These are phyloP conservation scores for Xylariaceae sp. DNA, from an alignment of 2,329 filamentous ascomycete genomes.

Conservation along the genomic window DNA sequence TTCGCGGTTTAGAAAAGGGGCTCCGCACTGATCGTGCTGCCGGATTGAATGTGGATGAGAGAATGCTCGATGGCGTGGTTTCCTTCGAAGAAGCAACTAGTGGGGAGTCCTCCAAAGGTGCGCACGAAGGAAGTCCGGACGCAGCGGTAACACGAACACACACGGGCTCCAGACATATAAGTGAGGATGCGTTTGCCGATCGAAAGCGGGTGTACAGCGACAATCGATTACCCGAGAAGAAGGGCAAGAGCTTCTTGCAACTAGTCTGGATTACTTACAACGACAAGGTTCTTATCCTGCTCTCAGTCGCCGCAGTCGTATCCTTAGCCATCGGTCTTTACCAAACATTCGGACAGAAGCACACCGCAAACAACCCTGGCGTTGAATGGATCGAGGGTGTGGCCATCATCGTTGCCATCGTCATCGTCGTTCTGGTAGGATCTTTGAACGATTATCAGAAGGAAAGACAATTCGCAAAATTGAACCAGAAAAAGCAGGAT, in stretches of 20 bases:
- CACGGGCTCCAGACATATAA: conserved; percentile 17
- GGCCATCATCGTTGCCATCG: conserved; percentile 74
- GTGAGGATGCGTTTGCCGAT: conserved; percentile 48
- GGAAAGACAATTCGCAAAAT: conserved; percentile 70
- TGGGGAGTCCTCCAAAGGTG: conserved; percentile 31
- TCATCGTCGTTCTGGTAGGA: conserved; percentile 70
- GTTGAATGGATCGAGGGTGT: conserved; percentile 80
- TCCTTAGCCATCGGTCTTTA: conserved; percentile 72
- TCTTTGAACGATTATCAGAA: conserved; percentile 78
- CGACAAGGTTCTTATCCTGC: conserved; percentile 71
- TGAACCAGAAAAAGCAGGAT: conserved; percentile 76
- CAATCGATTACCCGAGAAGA: conserved; percentile 68
- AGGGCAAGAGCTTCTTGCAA: conserved; percentile 66
- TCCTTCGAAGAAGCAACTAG: conserved; percentile 65
- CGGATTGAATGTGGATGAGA: conserved; percentile 75
- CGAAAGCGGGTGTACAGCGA: conserved; percentile 66
- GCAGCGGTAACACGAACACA: conserved; percentile 19
- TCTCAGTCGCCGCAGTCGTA: conserved; percentile 65
- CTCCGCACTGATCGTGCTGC: conserved; percentile 65
- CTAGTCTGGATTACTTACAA: conserved; percentile 81
- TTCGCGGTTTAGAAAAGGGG: conserved; percentile 73
- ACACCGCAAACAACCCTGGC: conserved; percentile 45
- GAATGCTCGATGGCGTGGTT: conserved; percentile 56
- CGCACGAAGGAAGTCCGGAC: conserved; percentile 31
- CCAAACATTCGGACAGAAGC: conserved; percentile 61